These are phyloP conservation scores for Hypocreales sp. DNA, from an alignment of 2,329 filamentous ascomycete genomes.

Conservation along the genomic window DNA sequence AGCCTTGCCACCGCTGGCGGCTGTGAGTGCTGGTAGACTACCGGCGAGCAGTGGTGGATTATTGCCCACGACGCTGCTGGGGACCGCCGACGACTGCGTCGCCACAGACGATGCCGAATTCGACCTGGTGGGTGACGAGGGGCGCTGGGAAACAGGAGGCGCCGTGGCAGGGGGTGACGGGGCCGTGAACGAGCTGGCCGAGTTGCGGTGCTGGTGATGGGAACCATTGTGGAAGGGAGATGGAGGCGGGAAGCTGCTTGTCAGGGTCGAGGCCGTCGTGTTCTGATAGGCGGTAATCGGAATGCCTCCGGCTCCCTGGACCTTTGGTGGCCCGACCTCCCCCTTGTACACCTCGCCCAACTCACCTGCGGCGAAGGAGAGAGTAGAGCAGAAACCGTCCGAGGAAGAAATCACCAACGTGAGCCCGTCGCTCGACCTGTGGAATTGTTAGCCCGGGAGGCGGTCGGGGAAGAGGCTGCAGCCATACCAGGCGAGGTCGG, in stretches of 20 bases:
- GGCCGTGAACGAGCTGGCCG: slow-evolving; percentile 39
- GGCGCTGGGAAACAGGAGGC: slow-evolving; percentile 46
- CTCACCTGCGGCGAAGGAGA: slow-evolving; percentile 73
- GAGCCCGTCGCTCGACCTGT: slow-evolving; percentile 32
- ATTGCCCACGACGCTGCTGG: slow-evolving; percentile 50
- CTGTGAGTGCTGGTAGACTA: slow-evolving; percentile 61
- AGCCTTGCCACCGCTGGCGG: slow-evolving; percentile 50
- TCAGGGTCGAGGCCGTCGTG: slow-evolving; percentile 58
- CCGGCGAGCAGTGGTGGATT: slow-evolving; percentile 69
- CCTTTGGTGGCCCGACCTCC: slow-evolving; percentile 38
- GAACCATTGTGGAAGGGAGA: slow-evolving; percentile 37
- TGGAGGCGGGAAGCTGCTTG: slow-evolving; percentile 43
- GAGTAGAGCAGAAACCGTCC: slow-evolving; percentile 88
- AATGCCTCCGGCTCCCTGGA: slow-evolving; percentile 22
- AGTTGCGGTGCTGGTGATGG: slow-evolving; percentile 41
- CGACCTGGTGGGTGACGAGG: slow-evolving; percentile 68
- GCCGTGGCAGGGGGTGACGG: slow-evolving; percentile 39
- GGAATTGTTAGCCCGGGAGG: slow-evolving; percentile 5
- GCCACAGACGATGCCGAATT: slow-evolving; percentile 72
- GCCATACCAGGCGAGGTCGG: slow-evolving; percentile 79
- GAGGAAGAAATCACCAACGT: slow-evolving; percentile 87
- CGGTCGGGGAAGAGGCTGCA: too few relatives aligned
- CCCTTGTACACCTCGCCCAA: slow-evolving; percentile 69
- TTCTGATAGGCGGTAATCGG: slow-evolving; percentile 41
- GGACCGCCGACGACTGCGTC: slow-evolving; percentile 39